phyloP scores from a whole-genome alignment of 257 asterid species.

The Solanum okadae region DNA sequence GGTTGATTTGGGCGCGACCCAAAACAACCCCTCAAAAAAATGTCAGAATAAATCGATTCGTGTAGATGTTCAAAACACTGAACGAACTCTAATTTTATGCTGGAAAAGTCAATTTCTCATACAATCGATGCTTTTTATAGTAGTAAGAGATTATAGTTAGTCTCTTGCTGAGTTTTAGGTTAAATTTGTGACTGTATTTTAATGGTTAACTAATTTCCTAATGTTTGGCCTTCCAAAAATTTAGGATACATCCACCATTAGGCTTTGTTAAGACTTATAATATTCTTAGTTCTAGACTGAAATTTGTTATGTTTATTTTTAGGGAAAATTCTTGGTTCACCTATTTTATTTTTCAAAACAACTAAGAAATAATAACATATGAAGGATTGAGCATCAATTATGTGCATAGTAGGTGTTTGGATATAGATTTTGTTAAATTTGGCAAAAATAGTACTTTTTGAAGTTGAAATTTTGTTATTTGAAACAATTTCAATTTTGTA shows the following conservation, averaged over 20 bases:
- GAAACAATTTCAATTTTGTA: too few relatives aligned
- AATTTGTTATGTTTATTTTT: not conserved
- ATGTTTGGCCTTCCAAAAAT: not conserved
- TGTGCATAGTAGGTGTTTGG: not conserved
- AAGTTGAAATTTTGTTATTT: not conserved
- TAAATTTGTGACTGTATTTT: not conserved
- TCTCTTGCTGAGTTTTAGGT: not conserved
- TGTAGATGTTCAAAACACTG: fast-evolving
- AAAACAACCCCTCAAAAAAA: not conserved
- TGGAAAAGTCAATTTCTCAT: not conserved
- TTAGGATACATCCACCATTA: not conserved
- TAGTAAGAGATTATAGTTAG: not conserved
- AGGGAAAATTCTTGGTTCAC: not conserved
- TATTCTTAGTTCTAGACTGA: not conserved
- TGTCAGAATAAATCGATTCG: not conserved
- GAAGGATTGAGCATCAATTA: not conserved
- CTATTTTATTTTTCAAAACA: not conserved
- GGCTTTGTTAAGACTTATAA: not conserved
- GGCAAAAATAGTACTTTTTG: not conserved
- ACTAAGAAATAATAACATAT: not conserved
- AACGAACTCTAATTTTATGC: not conserved
- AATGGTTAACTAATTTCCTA: not conserved
- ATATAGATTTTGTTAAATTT: not conserved
- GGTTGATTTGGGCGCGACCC: not conserved
- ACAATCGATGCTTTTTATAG: not conserved